Conservation (phyloP, 1,284 basidiomycete species). For the Cronartium quercuum region DNA sequence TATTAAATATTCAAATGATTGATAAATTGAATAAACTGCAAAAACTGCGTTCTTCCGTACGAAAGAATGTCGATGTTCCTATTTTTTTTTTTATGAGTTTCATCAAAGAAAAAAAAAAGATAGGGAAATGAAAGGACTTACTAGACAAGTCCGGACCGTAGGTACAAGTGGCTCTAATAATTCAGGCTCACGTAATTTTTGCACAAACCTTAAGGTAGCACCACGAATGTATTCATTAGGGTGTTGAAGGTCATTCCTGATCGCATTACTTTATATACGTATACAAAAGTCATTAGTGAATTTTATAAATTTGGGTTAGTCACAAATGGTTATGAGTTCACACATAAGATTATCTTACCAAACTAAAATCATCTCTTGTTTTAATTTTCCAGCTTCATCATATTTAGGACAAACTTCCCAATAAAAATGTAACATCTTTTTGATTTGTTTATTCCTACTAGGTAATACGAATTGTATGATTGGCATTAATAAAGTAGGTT, state of each 20-base stretch:
- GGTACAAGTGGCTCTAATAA: slow-evolving; percentile 93
- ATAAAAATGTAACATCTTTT: slow-evolving; percentile 97
- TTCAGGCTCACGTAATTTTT: slow-evolving; percentile 91
- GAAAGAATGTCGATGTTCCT: slow-evolving; percentile 93
- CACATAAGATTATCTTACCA: slow-evolving; percentile 80
- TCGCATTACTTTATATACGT: slow-evolving; percentile 67
- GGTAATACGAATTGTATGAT: slow-evolving; percentile 98
- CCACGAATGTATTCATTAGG: slow-evolving; percentile 99
- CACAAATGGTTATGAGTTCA: too few species aligned
- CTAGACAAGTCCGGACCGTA: slow-evolving; percentile 79
- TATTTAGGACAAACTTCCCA: slow-evolving; percentile 99
- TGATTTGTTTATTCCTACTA: slow-evolving; percentile 89
- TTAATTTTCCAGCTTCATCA: slow-evolving; percentile 92
- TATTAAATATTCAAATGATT: slow-evolving; percentile 86
- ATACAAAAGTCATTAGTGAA: slow-evolving; percentile 31
- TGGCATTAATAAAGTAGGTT: slow-evolving; percentile 86
- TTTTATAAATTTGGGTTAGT: neutral
- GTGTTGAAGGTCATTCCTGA: slow-evolving; percentile 98
- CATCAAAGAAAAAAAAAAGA: neutral
- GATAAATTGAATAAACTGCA: slow-evolving; percentile 88
- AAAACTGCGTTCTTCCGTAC: slow-evolving; percentile 99
- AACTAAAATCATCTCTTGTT: slow-evolving; percentile 99
- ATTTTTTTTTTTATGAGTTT: neutral
- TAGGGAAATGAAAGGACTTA: neutral
- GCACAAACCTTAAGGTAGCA: slow-evolving; percentile 88